Evolutionary conservation across 345 rosid genomes (phyloP).

Genomic region (Populus alba): DNA sequence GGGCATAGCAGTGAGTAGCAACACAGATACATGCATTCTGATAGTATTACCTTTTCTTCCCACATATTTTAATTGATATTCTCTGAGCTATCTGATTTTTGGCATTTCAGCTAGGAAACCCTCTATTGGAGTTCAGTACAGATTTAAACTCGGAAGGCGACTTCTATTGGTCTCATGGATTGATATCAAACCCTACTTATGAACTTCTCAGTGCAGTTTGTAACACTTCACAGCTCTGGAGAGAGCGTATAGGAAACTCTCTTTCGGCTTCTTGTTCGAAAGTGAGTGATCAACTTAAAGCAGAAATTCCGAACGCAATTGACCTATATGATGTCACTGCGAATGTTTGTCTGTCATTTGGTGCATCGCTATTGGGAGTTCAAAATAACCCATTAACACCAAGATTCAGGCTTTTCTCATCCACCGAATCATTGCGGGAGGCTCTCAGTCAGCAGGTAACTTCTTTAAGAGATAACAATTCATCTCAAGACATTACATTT

Average conservation of each 20-base stretch:
- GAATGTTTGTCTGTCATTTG: slow-evolving; percentile 5
- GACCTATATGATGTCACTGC: slow-evolving; percentile 10
- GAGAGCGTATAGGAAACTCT: neutral
- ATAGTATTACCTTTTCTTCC: neutral
- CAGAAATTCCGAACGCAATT: slow-evolving; percentile 10
- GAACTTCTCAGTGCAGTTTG: slow-evolving; percentile 10
- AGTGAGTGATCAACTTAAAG: neutral
- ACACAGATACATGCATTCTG: neutral
- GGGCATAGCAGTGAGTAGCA: slow-evolving; percentile 25
- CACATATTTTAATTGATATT: neutral
- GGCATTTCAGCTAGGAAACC: slow-evolving; percentile 21
- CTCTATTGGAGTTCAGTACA: slow-evolving; percentile 15
- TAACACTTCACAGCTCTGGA: slow-evolving; percentile 14
- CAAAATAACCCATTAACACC: neutral
- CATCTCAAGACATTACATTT: neutral
- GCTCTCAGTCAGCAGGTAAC: slow-evolving; percentile 5
- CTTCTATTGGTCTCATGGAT: slow-evolving; percentile 23
- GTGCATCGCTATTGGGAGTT: neutral
- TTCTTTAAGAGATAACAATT: neutral
- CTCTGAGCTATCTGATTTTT: neutral
- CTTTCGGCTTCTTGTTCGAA: neutral
- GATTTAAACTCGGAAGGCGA: slow-evolving; percentile 10
- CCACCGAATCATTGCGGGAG: neutral
- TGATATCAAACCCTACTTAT: slow-evolving; percentile 20
- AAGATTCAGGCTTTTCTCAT: neutral